Conservation (phyloP, 306 rosid species). For the Mucuna pruriens region DNA sequence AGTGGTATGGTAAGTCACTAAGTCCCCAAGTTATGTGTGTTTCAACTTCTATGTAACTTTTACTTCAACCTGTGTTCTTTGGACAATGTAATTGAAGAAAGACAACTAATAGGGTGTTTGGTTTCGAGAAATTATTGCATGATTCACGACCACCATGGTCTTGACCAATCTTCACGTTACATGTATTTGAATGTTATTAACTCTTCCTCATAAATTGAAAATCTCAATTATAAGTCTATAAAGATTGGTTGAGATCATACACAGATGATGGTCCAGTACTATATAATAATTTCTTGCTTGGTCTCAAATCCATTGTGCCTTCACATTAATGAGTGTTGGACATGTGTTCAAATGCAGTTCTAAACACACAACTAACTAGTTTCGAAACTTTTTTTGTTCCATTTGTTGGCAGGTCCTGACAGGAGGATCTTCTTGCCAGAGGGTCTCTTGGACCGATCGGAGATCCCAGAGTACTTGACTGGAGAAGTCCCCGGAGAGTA, state of each 20-base stretch:
- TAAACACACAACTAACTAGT: neutral
- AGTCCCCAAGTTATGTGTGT: constrained; percentile 35
- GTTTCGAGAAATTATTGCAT: too few species aligned
- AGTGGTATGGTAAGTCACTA: constrained; percentile 97
- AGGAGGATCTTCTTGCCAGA: constrained; percentile 94
- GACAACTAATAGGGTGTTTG: neutral
- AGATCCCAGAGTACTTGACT: constrained; percentile 94
- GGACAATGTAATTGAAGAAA: neutral
- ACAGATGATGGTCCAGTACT: too few species aligned
- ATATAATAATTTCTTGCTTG: too few species aligned
- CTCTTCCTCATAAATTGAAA: too few species aligned
- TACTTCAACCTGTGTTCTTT: neutral
- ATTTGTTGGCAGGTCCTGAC: constrained; percentile 80
- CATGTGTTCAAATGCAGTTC: neutral
- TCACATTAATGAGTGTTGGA: neutral
- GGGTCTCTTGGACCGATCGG: constrained; percentile 94
- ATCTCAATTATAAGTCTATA: too few species aligned
- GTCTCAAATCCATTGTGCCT: too few species aligned
- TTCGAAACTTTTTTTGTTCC: neutral
- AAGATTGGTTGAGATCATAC: too few species aligned
- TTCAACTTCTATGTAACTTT: neutral
- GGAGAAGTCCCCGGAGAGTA: constrained; percentile 99
- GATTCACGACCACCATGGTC: too few species aligned
- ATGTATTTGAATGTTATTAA: too few species aligned
- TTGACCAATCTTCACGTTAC: too few species aligned